phyloP scores from a whole-genome alignment of 2,329 filamentous ascomycete genomes.

The Tolypocladium pustulatum region DNA sequence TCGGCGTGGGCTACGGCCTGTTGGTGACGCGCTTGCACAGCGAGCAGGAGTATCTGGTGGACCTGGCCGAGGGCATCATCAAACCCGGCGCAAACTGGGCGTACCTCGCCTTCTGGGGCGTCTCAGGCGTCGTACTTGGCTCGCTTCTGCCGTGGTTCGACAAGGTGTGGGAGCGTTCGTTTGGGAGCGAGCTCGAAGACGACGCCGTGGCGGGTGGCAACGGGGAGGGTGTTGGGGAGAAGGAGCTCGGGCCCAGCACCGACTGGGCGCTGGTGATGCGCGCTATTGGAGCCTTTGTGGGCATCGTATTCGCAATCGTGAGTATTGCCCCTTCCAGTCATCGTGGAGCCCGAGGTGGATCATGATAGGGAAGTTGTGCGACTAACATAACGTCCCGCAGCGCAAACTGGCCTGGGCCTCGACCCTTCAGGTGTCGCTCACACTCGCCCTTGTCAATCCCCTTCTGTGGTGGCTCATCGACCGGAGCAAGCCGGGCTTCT shows the following conservation, averaged over 20 bases:
- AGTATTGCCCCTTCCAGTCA: conserved; percentile 30
- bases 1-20: conserved; percentile 75
- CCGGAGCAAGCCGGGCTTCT: conserved; percentile 73
- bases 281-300: conserved; percentile 49
- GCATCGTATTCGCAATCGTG: conserved; percentile 64
- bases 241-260: conserved; percentile 33
- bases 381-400: conserved; percentile 30
- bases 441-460: conserved; percentile 82
- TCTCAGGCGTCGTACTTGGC: conserved; percentile 67
- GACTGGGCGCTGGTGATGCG: conserved; percentile 63
- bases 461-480: conserved; percentile 95
- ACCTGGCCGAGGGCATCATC: conserved; percentile 41
- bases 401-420: conserved; percentile 89
- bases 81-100: conserved; percentile 40
- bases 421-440: conserved; percentile 83
- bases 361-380: background rate
- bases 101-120: conserved; percentile 74
- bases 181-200: conserved; percentile 25
- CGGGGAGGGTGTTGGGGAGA: conserved; percentile 12
- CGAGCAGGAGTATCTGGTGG: conserved; percentile 47
- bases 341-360: too few relatives aligned
- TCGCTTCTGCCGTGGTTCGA: conserved; percentile 79
- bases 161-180: conserved; percentile 53
- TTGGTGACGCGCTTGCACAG: conserved; percentile 73
- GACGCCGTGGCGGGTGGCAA: conserved; percentile 16